Percentiles rank a stretch among this genome's conserved stretches.
Conservation (phyloP, 1,139 yeast species). For the Saccharomyces uvarum region DNA sequence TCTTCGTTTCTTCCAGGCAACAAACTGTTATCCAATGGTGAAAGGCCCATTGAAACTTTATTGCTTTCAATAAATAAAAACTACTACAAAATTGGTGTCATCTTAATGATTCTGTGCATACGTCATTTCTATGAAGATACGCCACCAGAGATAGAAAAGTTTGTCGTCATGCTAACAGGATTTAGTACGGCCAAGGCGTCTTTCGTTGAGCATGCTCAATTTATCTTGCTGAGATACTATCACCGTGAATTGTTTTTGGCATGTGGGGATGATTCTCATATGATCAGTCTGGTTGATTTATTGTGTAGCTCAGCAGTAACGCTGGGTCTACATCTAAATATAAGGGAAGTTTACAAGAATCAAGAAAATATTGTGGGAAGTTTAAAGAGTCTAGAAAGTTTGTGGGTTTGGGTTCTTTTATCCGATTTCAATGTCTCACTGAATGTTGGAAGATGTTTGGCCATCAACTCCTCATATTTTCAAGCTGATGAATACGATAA, state of each 20-base stretch:
- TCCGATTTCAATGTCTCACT: constrained; percentile 28
- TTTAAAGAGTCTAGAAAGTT: constrained; percentile 16
- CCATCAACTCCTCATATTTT: constrained; percentile 16
- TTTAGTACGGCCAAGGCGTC: constrained; percentile 9
- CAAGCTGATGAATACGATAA: constrained; percentile 9
- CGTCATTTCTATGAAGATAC: constrained; percentile 12
- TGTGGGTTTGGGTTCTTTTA: constrained; percentile 28
- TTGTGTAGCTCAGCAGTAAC: constrained; percentile 25
- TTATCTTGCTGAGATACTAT: constrained; percentile 12
- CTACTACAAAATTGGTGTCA: constrained; percentile 22
- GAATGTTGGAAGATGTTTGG: constrained; percentile 27
- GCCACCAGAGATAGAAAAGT: constrained; percentile 16
- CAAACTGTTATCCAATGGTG: constrained; percentile 6
- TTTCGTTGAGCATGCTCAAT: constrained; percentile 14
- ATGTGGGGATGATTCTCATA: constrained; percentile 27
- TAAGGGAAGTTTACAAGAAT: constrained; percentile 19
- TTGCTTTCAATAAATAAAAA: constrained; percentile 16
- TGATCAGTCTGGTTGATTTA: constrained; percentile 15
- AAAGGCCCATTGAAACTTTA: constrained; percentile 9
- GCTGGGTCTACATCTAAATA: constrained; percentile 31
- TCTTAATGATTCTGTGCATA: constrained; percentile 21
- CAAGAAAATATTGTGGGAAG: constrained; percentile 20
- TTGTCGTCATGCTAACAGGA: constrained; percentile 15
- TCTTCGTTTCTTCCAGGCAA: constrained; percentile 14
- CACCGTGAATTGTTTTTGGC: constrained; percentile 16